These are phyloP conservation scores for Capniomyces stellatus DNA, from an alignment of 371 early-diverging fungal species.

Conservation along the genomic window DNA sequence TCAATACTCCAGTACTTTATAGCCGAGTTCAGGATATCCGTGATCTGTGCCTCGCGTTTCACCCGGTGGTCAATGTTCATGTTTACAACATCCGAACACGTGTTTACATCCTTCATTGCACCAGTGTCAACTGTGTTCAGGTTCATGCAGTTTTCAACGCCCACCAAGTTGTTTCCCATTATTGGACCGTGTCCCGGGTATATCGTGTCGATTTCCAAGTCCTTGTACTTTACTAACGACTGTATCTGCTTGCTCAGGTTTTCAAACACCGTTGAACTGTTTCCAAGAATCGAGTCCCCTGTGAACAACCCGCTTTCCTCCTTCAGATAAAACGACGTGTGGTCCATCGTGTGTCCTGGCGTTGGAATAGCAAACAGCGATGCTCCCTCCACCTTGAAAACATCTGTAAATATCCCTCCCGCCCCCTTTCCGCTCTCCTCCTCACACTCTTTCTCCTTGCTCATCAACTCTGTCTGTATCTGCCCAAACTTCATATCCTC, in stretches of 20 bases:
- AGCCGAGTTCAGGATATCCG: background rate
- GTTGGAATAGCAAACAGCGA: conserved; percentile 48
- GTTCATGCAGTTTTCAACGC: background rate
- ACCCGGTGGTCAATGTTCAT: background rate
- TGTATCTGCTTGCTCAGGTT: conserved; percentile 44
- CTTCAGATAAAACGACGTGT: conserved; percentile 46
- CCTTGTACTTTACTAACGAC: conserved; percentile 26
- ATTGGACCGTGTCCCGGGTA: conserved; percentile 65
- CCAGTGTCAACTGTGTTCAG: background rate
- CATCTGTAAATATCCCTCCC: conserved; percentile 17
- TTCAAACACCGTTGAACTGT: conserved; percentile 65
- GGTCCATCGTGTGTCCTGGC: conserved; percentile 72
- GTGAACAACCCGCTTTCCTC: conserved; percentile 57
- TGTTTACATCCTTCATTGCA: background rate
- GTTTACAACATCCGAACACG: background rate
- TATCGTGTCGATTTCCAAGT: conserved; percentile 23
- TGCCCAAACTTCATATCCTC: background rate
- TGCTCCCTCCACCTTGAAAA: conserved; percentile 35
- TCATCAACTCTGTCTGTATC: background rate
- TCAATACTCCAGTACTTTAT: background rate
- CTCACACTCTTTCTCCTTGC: background rate
- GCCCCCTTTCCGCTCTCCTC: background rate
- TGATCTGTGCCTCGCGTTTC: background rate
- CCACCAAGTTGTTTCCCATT: conserved; percentile 13
- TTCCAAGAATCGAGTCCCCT: conserved; percentile 72